Base-by-base conservation (phyloP, 2,329 filamentous ascomycete species). In the Elsinoe perseae region DNA sequence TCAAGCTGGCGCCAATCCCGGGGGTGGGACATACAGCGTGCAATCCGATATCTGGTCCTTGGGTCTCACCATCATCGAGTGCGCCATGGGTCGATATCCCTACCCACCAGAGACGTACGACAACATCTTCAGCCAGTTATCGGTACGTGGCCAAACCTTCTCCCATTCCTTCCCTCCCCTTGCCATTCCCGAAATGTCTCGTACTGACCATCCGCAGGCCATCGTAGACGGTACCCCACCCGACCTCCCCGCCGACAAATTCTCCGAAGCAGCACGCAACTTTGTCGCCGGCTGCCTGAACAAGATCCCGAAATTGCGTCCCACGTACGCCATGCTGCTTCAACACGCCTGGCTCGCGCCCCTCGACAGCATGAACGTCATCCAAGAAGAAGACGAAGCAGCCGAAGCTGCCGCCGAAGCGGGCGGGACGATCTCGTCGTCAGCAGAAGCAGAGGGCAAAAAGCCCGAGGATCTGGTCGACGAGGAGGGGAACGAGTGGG, bases 41-140 rank as follows among this genome's bases (percentile, higher is more conserved):
- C 93, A 97, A 72, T 95, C 89, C 68, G 93, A 98, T 68, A 92
- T 98, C 58, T 98, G 93, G 93, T 95, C 89, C 70, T 73, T 98
- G 63, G 93, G 93, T 14, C 72, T 98, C 67, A 95, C 89, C 25
- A 86, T 98, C 61, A 95, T 98, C 64, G 93, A 98, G 72, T 97
- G 92, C 70, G 92, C 92, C 21, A 83, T 95, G 77, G 93, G 93
- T 44, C 81, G 85, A 64, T 98, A 98, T 70, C 93, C 93, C 1
- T 98, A 98, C 66, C 92, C 93, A 3, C 92, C 93, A 0, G 93
- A 98, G 70, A 93, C 95, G 1, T 97, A 95, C 62, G 93, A 92
- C 69, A 97, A 95, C 67, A 98, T 98, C 63, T 97, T 98, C 77
- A 95, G 89, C 66, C 93, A 98, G 69, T 77, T 98, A 30, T 95